Conservation (phyloP, 192 early-diverging fungal genomes). For the Gigaspora rosea region DNA sequence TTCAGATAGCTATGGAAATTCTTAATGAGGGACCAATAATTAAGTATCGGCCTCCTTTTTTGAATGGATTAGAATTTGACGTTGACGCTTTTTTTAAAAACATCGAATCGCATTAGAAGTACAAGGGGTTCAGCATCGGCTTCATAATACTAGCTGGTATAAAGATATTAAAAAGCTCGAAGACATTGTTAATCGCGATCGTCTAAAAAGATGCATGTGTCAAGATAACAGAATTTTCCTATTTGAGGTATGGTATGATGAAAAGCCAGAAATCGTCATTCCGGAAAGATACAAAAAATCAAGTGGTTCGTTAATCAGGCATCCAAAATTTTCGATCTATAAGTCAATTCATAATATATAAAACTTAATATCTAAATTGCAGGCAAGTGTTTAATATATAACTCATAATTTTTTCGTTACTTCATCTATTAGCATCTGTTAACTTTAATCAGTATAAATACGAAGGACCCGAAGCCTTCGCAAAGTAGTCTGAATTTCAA, state of each 20-base stretch:
- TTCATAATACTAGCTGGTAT: too few relatives aligned
- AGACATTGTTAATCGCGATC: too few relatives aligned
- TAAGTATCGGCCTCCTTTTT: constrained; percentile 11
- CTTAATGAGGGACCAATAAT: constrained; percentile 1
- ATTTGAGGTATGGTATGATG: neutral
- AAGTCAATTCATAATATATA: neutral
- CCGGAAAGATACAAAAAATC: constrained; percentile 18
- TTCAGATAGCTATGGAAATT: neutral
- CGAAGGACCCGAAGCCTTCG: constrained; percentile 11
- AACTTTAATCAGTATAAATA: too few relatives aligned
- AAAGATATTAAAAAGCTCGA: neutral
- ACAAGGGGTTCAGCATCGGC: too few relatives aligned
- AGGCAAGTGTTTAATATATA: constrained; percentile 13
- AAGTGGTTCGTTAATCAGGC: neutral
- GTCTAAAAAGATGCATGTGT: too few relatives aligned
- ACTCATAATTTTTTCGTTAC: constrained; percentile 1
- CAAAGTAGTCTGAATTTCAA: constrained; percentile 19
- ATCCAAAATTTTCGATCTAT: neutral
- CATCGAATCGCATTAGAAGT: too few relatives aligned
- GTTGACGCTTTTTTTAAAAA: constrained; percentile 15
- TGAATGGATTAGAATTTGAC: constrained; percentile 15
- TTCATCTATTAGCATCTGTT: too few relatives aligned
- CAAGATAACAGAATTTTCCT: neutral
- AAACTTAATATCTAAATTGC: neutral
- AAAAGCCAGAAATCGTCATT: constrained; percentile 2